A percentile compares a stretch with the other conserved stretches of the same genome.
Conservation (phyloP, 1,284 basidiomycete genomes). For the Cutaneotrichosporon sp. region DNA sequence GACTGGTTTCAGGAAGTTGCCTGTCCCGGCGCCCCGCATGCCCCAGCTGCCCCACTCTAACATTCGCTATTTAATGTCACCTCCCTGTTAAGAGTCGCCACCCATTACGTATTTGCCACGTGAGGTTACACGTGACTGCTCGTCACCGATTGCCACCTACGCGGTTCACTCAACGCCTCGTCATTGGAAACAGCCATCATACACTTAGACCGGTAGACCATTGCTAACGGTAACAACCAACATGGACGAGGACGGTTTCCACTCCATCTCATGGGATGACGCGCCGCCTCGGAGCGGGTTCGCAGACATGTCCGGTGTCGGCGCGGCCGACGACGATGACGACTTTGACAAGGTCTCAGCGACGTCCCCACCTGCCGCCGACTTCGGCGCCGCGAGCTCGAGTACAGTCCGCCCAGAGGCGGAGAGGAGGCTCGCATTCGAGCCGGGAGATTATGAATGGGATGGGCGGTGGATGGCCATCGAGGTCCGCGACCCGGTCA, state of each 20-base stretch:
- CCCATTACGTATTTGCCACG: too few relatives aligned
- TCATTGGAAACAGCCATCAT: too few relatives aligned
- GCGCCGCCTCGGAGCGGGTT: slow-evolving; percentile 27
- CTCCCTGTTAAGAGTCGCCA: too few relatives aligned
- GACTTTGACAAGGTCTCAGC: slow-evolving; percentile 43
- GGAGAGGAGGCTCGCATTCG: neutral
- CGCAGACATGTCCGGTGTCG: slow-evolving; percentile 23
- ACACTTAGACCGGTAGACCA: too few relatives aligned
- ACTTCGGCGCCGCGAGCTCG: slow-evolving; percentile 7
- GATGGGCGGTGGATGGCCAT: slow-evolving; percentile 75
- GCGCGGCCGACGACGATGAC: slow-evolving; percentile 31
- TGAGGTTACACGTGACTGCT: too few relatives aligned
- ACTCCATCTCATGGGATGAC: slow-evolving; percentile 47
- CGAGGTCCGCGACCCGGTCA: slow-evolving; percentile 83
- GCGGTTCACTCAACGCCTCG: too few relatives aligned
- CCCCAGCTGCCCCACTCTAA: too few relatives aligned
- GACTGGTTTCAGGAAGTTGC: too few relatives aligned
- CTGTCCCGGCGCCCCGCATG: too few relatives aligned
- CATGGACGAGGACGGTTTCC: slow-evolving; percentile 44
- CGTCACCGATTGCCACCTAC: too few relatives aligned
- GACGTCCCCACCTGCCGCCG: slow-evolving; percentile 12
- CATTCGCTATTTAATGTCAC: too few relatives aligned
- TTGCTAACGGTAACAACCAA: neutral
- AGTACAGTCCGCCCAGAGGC: slow-evolving; percentile 2
- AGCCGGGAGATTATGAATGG: slow-evolving; percentile 55